Evolutionary conservation across 2,329 filamentous ascomycete genomes (phyloP).

Genomic region (Cyclaneusma minus): DNA sequence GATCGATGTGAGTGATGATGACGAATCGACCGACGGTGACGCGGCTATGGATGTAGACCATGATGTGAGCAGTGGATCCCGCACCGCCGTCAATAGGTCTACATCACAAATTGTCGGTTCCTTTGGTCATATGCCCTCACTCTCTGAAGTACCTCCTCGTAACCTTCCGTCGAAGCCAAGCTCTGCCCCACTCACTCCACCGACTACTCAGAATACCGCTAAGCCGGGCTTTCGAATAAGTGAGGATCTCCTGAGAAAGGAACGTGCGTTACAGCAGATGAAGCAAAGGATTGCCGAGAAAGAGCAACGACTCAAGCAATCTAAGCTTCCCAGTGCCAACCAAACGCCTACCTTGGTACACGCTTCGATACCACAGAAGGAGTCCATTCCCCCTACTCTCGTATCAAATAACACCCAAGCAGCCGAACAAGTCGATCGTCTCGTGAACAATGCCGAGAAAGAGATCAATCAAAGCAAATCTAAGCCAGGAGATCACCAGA

Average conservation of each 20-base stretch:
- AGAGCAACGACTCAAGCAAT: conserved; percentile 15
- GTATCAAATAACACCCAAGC: conserved; percentile 6
- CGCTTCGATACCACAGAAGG: conserved; percentile 8
- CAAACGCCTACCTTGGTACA: conserved; percentile 12
- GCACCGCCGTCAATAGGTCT: neutral
- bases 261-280: conserved; percentile 44
- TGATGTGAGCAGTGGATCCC: conserved; percentile 33
- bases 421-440: conserved; percentile 13
- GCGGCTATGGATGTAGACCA: conserved; percentile 49
- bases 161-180: conserved; percentile 13
- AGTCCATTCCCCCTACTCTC: too few relatives aligned
- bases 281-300: conserved; percentile 24
- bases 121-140: conserved; percentile 28
- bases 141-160: conserved; percentile 22
- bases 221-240: conserved; percentile 9
- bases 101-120: conserved; percentile 19
- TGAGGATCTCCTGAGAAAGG: conserved; percentile 32
- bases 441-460: conserved; percentile 8
- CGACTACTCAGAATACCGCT: conserved; percentile 5
- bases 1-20: conserved; percentile 67
- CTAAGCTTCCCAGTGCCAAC: conserved; percentile 13
- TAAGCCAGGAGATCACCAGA: conserved; percentile 13
- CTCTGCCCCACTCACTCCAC: conserved; percentile 12
- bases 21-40: conserved; percentile 40
- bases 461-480: conserved; percentile 11